Percentiles rank a stretch among this genome's conserved stretches.
These are phyloP conservation scores for Globisporangium mamillatum DNA, from an alignment of 352 stramenopile species.

Conservation along the genomic window DNA sequence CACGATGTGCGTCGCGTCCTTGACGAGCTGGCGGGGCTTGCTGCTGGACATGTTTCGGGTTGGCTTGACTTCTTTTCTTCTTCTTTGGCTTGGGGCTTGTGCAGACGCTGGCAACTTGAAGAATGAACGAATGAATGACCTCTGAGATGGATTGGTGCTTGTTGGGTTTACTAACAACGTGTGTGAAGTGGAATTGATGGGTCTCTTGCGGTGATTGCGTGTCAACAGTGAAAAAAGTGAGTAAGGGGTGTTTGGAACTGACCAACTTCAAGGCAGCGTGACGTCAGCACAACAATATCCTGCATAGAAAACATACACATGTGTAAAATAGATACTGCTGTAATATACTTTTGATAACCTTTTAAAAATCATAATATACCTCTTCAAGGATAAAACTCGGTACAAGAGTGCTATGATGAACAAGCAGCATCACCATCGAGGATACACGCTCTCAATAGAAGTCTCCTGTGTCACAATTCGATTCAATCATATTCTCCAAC, in stretches of 20 bases:
- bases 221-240: neutral
- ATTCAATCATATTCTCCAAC: neutral
- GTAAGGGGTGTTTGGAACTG: too few relatives aligned
- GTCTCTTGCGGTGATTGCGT: neutral
- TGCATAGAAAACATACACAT: neutral
- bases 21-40: slow-evolving; percentile 44
- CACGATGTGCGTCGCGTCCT: slow-evolving; percentile 48
- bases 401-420: neutral
- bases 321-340: neutral
- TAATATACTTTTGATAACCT: neutral
- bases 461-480: neutral
- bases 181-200: neutral
- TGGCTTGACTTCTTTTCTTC: neutral
- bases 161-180: neutral
- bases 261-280: neutral
- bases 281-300: neutral
- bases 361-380: neutral
- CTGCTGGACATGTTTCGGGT: neutral
- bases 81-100: neutral
- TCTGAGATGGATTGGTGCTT: neutral
- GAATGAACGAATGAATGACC: neutral
- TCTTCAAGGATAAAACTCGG: neutral
- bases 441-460: neutral
- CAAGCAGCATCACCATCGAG: neutral
- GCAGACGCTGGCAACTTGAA: neutral